Conservation (phyloP, 2,329 filamentous ascomycete genomes). For the Mycosphaerella sp. region DNA sequence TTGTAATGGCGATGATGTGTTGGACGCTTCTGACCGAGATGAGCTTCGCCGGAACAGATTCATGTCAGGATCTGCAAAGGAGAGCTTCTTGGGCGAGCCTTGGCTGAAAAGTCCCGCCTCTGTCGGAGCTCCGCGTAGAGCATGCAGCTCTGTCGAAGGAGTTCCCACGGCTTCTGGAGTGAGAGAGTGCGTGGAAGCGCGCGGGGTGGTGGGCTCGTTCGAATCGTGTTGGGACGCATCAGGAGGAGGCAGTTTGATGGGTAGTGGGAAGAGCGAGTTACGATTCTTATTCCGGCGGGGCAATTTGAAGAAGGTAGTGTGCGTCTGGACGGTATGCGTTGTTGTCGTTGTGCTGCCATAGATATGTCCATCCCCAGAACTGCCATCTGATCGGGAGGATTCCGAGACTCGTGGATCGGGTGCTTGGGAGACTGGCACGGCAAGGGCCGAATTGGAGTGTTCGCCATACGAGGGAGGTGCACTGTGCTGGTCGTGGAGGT, state of each 20-base stretch:
- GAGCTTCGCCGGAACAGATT: slow-evolving; percentile 56
- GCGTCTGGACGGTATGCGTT: slow-evolving; percentile 56
- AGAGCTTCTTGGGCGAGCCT: slow-evolving; percentile 44
- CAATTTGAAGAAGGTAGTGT: slow-evolving; percentile 71
- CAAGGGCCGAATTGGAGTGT: slow-evolving; percentile 56
- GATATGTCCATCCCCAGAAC: slow-evolving; percentile 51
- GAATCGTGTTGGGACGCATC: slow-evolving; percentile 41
- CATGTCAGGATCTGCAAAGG: slow-evolving; percentile 43
- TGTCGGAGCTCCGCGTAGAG: slow-evolving; percentile 26
- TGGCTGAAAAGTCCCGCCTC: slow-evolving; percentile 23
- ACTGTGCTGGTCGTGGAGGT: slow-evolving; percentile 28
- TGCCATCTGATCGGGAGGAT: slow-evolving; percentile 84
- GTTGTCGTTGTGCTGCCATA: slow-evolving; percentile 54
- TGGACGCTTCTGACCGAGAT: slow-evolving; percentile 60
- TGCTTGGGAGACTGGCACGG: slow-evolving; percentile 50
- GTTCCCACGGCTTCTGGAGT: slow-evolving; percentile 20
- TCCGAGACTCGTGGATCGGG: slow-evolving; percentile 58
- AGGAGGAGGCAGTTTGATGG: slow-evolving; percentile 58
- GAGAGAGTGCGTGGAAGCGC: slow-evolving; percentile 32
- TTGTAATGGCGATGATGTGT: slow-evolving; percentile 51
- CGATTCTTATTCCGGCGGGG: slow-evolving; percentile 70
- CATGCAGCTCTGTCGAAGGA: slow-evolving; percentile 16
- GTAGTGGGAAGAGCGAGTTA: slow-evolving; percentile 79
- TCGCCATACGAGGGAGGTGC: slow-evolving; percentile 56
- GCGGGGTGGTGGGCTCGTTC: slow-evolving; percentile 33